Evolutionary conservation across 2,329 filamentous ascomycete genomes (phyloP).

Genomic region (Diatrype stigma): DNA sequence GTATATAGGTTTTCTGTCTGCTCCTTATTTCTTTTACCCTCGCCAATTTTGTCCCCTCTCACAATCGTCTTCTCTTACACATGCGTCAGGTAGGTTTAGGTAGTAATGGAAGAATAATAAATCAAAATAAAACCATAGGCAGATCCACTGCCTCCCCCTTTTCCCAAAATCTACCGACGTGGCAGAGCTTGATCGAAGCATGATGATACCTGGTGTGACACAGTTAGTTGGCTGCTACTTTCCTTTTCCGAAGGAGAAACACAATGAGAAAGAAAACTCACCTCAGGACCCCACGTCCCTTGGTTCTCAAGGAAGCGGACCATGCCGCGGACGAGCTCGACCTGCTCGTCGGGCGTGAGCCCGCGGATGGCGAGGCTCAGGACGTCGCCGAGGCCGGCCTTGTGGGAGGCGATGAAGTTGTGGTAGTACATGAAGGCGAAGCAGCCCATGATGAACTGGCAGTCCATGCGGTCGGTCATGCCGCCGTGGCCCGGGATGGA

Average conservation of each 20-base stretch:
- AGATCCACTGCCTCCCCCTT: conserved; percentile 14
- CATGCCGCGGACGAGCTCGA: conserved; percentile 69
- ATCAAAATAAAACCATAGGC: neutral
- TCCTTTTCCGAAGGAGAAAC: neutral
- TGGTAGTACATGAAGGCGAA: conserved; percentile 99
- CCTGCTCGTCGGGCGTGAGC: conserved; percentile 81
- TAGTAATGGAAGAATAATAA: no score
- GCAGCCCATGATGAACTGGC: conserved; percentile 99
- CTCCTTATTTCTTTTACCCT: neutral
- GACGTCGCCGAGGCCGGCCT: conserved; percentile 77
- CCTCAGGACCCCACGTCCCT: conserved; percentile 41
- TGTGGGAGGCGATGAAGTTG: conserved; percentile 88
- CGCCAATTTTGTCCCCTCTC: neutral
- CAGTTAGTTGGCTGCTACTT: conserved; percentile 1
- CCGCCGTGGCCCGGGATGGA: conserved; percentile 96
- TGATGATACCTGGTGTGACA: conserved; percentile 24
- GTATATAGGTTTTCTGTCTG: neutral
- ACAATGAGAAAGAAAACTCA: conserved; percentile 23
- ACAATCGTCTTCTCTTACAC: neutral
- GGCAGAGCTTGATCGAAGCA: conserved; percentile 30
- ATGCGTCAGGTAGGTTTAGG: neutral
- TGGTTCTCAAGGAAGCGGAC: conserved; percentile 63
- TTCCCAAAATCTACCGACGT: conserved; percentile 4
- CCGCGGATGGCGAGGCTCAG: conserved; percentile 90
- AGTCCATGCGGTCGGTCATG: conserved; percentile 99